Evolutionary conservation across 2,329 filamentous ascomycete genomes (phyloP).

Genomic region (Alternaria dauci): DNA sequence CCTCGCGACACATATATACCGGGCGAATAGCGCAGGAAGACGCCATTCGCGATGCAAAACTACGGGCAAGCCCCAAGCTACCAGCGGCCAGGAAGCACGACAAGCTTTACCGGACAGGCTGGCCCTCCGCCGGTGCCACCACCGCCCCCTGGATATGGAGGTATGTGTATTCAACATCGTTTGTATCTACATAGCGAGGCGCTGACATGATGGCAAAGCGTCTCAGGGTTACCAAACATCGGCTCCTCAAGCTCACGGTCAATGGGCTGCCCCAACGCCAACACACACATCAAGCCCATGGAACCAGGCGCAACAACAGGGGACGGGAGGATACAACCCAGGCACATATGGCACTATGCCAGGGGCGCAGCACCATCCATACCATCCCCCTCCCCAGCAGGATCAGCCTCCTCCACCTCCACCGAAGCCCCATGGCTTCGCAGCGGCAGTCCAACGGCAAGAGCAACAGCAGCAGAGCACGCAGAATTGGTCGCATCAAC

Average conservation of each 20-base stretch:
- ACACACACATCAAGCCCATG: conserved; percentile 33
- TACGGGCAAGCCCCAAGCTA: conserved; percentile 41
- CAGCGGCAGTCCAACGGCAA: conserved; percentile 36
- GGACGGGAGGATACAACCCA: conserved; percentile 41
- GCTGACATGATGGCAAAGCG: conserved; percentile 14
- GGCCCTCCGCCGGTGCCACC: conserved; percentile 25
- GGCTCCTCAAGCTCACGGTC: conserved; percentile 36
- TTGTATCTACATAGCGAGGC: not conserved
- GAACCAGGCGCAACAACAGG: conserved; percentile 36
- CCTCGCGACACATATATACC: not conserved
- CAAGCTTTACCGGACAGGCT: conserved; percentile 37
- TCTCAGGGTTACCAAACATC: conserved; percentile 35
- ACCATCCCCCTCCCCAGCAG: conserved; percentile 37
- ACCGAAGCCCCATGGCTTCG: conserved; percentile 47
- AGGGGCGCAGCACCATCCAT: conserved; percentile 28
- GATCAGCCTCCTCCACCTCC: conserved; percentile 49
- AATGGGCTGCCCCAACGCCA: conserved; percentile 41
- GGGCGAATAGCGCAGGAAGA: not conserved
- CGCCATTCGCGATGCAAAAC: conserved; percentile 40
- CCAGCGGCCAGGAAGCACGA: conserved; percentile 43
- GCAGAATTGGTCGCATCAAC: conserved; percentile 29
- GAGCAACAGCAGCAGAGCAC: conserved; percentile 24
- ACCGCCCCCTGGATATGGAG: conserved; percentile 41
- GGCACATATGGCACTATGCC: conserved; percentile 46
- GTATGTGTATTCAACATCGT: conserved; percentile 20